Evolutionary conservation across 805 yeast species (phyloP), one percentile per base, ranked within the genome.

Genomic region (Candida cerambycidarum): DNA sequence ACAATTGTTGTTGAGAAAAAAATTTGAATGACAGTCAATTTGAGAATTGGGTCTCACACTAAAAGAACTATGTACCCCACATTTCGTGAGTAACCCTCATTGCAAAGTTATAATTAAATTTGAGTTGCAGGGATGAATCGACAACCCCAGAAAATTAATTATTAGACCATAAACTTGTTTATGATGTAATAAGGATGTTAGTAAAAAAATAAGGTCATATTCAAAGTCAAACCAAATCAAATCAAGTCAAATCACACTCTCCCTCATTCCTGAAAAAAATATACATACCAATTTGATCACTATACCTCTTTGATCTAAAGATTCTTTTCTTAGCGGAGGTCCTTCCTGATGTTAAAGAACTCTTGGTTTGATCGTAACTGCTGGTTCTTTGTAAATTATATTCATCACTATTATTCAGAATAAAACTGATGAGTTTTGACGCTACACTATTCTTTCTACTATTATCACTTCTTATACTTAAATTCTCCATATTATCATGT

Each of bases 331-430:
- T 25, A 25, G n/a, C 11, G 5, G 29, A 25, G 29, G 29, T 25
- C 33, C 73, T 55, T 18, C 52, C 51, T 12, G 47, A 47, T 5
- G 73, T 67, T 59, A 69, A 58, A 29, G 48, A 47, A 41, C 67
- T 58, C 48, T 62, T 64, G 7, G 73, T 68, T 46, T 66, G 73
- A 43, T 69, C 75, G 42, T 45, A 67, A 30, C 64, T 58, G 35
- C 39, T 43, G 5, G 63, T 54, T 31, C 54, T 50, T 27, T 46
- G 43, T 17, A 59, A 42, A 5, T 44, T 42, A 15, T 50, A 39
- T 5, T 48, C 53, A 32, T 47, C 51, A 32, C 51, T 46, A 19
- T 25, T 45, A 21, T 44, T 44, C 36, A 49, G 49, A 13, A 59
- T 50, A 11, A 60, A 45, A 23, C 51, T 52, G n/a, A 54, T 45